phyloP scores from a whole-genome alignment of 768 basidiomycete genomes.

The Tylopilus sp. region DNA sequence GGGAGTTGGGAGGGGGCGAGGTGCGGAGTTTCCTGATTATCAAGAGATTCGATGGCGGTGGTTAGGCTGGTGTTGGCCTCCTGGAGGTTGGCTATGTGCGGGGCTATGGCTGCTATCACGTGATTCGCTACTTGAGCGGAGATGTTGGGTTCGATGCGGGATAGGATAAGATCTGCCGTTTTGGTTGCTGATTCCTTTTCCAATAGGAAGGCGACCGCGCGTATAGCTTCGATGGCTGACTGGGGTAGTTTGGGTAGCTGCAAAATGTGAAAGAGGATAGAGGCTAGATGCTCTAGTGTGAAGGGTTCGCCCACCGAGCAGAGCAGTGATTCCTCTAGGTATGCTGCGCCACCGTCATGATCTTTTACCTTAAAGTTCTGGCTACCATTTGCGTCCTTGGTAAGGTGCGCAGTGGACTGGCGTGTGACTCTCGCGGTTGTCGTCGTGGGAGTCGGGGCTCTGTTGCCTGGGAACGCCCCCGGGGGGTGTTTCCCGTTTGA shows the following conservation, averaged over 20 bases:
- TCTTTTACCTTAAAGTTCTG: not conserved
- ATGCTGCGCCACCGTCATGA: not conserved
- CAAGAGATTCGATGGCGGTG: too few relatives aligned
- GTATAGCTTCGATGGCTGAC: not conserved
- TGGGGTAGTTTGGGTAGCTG: not conserved
- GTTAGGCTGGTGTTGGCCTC: too few relatives aligned
- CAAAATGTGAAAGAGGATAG: not conserved
- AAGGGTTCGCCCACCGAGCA: not conserved
- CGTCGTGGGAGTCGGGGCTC: not conserved
- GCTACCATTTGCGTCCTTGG: not conserved
- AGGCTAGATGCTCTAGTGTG: not conserved
- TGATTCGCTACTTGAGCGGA: not conserved
- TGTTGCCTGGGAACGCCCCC: not conserved
- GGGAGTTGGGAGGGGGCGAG: too few relatives aligned
- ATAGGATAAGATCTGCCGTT: accelerated
- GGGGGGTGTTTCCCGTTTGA: not conserved
- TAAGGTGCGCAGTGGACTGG: not conserved
- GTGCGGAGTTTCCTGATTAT: too few relatives aligned
- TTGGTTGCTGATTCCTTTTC: not conserved
- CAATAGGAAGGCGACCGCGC: not conserved
- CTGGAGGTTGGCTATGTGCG: too few relatives aligned
- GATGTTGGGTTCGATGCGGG: accelerated
- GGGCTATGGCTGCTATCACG: not conserved
- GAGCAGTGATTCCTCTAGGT: not conserved
- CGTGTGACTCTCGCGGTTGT: not conserved